Evolutionary conservation across 148 eudicot species (phyloP).

Genomic region (Talinum fruticosum): DNA sequence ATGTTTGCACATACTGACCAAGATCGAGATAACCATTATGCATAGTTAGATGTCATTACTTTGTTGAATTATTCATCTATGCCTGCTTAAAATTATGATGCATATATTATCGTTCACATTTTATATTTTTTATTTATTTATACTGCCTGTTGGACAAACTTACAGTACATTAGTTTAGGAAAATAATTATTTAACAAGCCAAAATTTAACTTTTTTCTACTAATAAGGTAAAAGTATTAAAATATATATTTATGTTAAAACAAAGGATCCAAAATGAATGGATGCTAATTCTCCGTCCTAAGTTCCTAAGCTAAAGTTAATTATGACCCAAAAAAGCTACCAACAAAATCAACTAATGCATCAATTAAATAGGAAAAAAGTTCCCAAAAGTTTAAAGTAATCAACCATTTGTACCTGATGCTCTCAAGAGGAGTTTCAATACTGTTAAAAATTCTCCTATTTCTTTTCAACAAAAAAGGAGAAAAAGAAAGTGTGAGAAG

Average conservation of each 20-base stretch:
- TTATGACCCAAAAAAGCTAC: not conserved
- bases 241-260: not conserved
- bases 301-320: not conserved
- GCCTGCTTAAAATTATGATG: not conserved
- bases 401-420: not conserved
- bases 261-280: not conserved
- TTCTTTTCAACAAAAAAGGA: not conserved
- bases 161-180: not conserved
- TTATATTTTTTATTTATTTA: not conserved
- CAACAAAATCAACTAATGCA: not conserved
- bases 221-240: not conserved
- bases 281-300: not conserved
- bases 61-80: not conserved
- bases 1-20: too few species aligned
- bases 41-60: not conserved
- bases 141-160: not conserved
- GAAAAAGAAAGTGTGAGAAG: not conserved
- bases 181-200: too few species aligned
- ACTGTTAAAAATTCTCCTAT: not conserved
- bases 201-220: too few species aligned
- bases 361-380: not conserved
- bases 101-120: not conserved
- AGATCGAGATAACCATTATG: not conserved
- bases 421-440: not conserved
- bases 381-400: not conserved